These are phyloP conservation scores for Liriodendron chinense DNA, from an alignment of 164 flowering plant genomes.

Conservation along the genomic window DNA sequence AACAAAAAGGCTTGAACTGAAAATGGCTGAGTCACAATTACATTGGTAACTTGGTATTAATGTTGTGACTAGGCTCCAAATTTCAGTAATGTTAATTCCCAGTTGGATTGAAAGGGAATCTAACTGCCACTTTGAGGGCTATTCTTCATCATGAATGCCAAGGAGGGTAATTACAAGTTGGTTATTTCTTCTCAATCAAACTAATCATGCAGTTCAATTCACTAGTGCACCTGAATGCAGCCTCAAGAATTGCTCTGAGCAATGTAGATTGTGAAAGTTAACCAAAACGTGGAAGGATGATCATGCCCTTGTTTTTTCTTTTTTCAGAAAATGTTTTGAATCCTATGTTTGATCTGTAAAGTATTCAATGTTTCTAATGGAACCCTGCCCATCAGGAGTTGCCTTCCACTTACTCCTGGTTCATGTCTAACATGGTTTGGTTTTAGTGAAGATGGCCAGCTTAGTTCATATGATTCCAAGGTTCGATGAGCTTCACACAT, in stretches of 20 bases:
- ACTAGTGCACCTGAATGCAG: background rate
- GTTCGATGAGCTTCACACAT: constrained; percentile 24
- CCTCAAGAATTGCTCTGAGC: background rate
- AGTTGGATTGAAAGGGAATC: background rate
- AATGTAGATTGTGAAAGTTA: background rate
- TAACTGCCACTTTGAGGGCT: background rate
- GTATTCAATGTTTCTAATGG: constrained; percentile 60
- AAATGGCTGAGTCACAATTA: background rate
- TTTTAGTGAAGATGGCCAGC: constrained; percentile 88
- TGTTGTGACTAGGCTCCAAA: background rate
- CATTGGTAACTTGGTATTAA: constrained; percentile 37
- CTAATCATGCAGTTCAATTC: background rate
- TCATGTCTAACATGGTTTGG: constrained; percentile 87
- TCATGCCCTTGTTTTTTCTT: background rate
- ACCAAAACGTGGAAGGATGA: background rate
- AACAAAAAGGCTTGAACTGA: too few relatives aligned
- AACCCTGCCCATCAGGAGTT: constrained; percentile 56
- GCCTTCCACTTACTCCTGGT: constrained; percentile 81
- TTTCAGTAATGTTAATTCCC: background rate
- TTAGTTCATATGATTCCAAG: constrained; percentile 94
- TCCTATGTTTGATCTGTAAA: constrained; percentile 22
- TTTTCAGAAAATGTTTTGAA: background rate
- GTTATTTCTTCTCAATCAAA: background rate
- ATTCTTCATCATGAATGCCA: background rate
- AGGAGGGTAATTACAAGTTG: constrained; percentile 38